These are phyloP conservation scores for Pythium biforme DNA, from an alignment of 352 stramenopile genomes.

Conservation along the genomic window DNA sequence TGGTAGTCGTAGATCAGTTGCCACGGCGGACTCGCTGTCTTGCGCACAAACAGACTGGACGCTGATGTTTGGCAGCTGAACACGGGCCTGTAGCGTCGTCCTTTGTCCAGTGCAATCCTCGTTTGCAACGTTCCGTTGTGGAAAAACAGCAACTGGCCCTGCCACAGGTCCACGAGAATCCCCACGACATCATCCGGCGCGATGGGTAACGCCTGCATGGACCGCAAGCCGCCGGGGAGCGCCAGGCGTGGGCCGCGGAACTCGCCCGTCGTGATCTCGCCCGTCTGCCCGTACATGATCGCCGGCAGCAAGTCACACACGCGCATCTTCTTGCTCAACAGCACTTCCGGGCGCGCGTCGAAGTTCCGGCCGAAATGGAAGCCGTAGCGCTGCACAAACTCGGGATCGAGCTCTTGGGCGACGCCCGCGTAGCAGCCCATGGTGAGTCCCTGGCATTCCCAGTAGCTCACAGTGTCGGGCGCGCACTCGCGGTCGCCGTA, in stretches of 20 bases:
- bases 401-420: constrained; percentile 34
- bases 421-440: constrained; percentile 62
- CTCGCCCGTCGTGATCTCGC: constrained; percentile 66
- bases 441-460: constrained; percentile 61
- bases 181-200: constrained; percentile 53
- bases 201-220: constrained; percentile 49
- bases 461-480: constrained; percentile 53
- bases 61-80: constrained; percentile 49
- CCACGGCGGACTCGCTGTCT: constrained; percentile 41
- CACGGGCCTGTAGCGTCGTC: constrained; percentile 49
- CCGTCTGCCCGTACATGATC: constrained; percentile 73
- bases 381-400: constrained; percentile 39
- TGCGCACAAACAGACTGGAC: constrained; percentile 55
- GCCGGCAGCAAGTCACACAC: constrained; percentile 67
- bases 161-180: constrained; percentile 53
- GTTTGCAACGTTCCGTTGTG: constrained; percentile 45
- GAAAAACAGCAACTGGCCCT: constrained; percentile 55
- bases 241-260: constrained; percentile 53
- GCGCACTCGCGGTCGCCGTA: constrained; percentile 48
- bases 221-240: constrained; percentile 38
- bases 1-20: constrained; percentile 39
- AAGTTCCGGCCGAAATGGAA: constrained; percentile 30
- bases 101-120: constrained; percentile 40
- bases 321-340: constrained; percentile 46
- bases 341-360: constrained; percentile 36